phyloP scores from a whole-genome alignment of 2,329 filamentous ascomycete genomes.

The Botrytis fragariae region DNA sequence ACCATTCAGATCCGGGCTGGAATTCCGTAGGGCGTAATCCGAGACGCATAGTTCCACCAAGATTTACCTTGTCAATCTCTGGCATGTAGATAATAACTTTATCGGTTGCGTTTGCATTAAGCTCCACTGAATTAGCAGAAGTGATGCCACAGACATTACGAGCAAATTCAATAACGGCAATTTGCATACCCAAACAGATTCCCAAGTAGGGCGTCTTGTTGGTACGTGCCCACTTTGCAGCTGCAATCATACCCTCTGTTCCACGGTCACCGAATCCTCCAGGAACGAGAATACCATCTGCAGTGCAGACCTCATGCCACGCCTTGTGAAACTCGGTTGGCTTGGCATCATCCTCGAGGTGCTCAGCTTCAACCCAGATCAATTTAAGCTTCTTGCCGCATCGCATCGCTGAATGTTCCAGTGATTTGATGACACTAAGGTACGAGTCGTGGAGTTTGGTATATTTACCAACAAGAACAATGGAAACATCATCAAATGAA shows the following conservation, averaged over 20 bases:
- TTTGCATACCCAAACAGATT: constrained; percentile 72
- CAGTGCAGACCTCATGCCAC: constrained; percentile 75
- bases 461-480: constrained; percentile 93
- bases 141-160: constrained; percentile 68
- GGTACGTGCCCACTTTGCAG: constrained; percentile 82
- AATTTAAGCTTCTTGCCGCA: constrained; percentile 77
- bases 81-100: constrained; percentile 84
- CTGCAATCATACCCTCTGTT: constrained; percentile 85
- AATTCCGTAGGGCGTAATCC: constrained; percentile 70
- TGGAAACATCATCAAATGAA: constrained; percentile 67
- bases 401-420: constrained; percentile 90
- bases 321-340: constrained; percentile 79
- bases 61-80: constrained; percentile 71
- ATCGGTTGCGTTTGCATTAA: constrained; percentile 36
- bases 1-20: constrained; percentile 60
- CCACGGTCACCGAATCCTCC: constrained; percentile 71
- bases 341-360: constrained; percentile 70
- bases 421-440: constrained; percentile 76
- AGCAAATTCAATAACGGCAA: constrained; percentile 87
- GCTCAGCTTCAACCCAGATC: constrained; percentile 78
- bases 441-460: constrained; percentile 82
- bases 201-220: constrained; percentile 81
- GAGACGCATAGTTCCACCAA: constrained; percentile 86
- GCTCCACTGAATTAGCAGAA: constrained; percentile 38
- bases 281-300: constrained; percentile 58